A percentile compares a stretch with the other conserved stretches of the same genome.
phyloP scores from a whole-genome alignment of 805 yeast genomes.

The Candida gorgasii region DNA sequence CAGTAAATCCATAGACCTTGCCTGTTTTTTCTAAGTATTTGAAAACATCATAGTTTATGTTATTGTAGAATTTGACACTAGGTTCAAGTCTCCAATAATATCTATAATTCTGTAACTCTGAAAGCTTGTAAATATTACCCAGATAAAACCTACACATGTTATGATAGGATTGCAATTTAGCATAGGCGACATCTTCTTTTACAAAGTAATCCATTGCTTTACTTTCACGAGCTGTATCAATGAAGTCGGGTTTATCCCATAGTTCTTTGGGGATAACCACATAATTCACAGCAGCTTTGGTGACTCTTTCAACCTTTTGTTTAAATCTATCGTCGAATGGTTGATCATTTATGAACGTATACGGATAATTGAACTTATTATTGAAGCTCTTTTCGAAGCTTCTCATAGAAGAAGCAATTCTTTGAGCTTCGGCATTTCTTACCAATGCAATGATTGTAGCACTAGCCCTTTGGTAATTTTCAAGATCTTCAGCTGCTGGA shows the following conservation, averaged over 20 bases:
- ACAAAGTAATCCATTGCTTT: conserved; percentile 42
- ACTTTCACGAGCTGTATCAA: conserved; percentile 47
- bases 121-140: conserved; percentile 62
- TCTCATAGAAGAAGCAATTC: conserved; percentile 52
- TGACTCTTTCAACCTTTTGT: conserved; percentile 33
- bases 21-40: conserved; percentile 66
- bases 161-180: conserved; percentile 64
- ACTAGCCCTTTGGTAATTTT: conserved; percentile 50
- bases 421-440: conserved; percentile 60
- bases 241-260: conserved; percentile 63
- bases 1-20: conserved; percentile 73
- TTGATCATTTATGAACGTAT: conserved; percentile 74
- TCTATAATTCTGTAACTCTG: conserved; percentile 57
- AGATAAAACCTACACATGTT: conserved; percentile 85
- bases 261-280: conserved; percentile 41
- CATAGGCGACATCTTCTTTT: conserved; percentile 57
- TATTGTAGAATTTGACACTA: conserved; percentile 62
- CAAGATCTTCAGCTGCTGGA: conserved; percentile 22
- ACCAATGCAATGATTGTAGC: conserved; percentile 77
- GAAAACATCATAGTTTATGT: conserved; percentile 75
- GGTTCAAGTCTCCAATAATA: conserved; percentile 89
- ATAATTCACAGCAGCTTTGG: conserved; percentile 34
- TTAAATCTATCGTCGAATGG: conserved; percentile 64
- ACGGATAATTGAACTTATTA: conserved; percentile 71
- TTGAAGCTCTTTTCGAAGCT: conserved; percentile 69